Evolutionary conservation across 192 early-diverging fungal species (phyloP).

Genomic region (Dissophora ornata): DNA sequence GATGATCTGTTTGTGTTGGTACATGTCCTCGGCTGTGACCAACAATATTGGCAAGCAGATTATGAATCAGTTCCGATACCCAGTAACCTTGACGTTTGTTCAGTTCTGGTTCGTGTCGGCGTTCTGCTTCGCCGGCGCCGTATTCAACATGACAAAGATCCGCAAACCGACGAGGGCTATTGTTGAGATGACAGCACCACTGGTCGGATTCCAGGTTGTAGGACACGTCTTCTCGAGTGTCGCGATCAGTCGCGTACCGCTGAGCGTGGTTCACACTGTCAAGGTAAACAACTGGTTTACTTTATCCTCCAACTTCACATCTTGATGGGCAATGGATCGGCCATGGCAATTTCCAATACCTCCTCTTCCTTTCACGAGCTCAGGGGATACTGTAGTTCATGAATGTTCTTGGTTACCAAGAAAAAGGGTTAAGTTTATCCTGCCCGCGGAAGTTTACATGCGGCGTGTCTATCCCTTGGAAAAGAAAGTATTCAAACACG

Average conservation of each 20-base stretch:
- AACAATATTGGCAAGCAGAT: constrained; percentile 89
- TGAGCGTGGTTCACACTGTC: constrained; percentile 91
- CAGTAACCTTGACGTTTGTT: constrained; percentile 85
- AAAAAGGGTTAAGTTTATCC: no score
- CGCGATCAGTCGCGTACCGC: constrained; percentile 79
- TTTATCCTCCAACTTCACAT: no score
- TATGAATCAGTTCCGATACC: constrained; percentile 79
- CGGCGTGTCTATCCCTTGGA: neutral
- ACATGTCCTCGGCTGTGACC: constrained; percentile 84
- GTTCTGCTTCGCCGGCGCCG: constrained; percentile 65
- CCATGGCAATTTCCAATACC: no score
- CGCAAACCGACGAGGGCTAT: constrained; percentile 62
- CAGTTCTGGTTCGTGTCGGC: constrained; percentile 85
- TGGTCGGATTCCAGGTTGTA: constrained; percentile 84
- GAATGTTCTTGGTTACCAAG: no score
- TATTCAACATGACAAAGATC: constrained; percentile 62
- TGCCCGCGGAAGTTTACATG: no score
- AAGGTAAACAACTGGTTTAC: constrained; percentile 66
- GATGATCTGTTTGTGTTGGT: constrained; percentile 77
- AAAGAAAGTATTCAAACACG: neutral
- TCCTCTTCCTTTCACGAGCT: no score
- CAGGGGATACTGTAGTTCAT: no score
- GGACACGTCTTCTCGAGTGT: constrained; percentile 85
- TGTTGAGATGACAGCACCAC: constrained; percentile 70
- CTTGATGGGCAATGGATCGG: no score